These are phyloP conservation scores for Flueggea neowawraea DNA, from an alignment of 441 rosid species.

Conservation along the genomic window DNA sequence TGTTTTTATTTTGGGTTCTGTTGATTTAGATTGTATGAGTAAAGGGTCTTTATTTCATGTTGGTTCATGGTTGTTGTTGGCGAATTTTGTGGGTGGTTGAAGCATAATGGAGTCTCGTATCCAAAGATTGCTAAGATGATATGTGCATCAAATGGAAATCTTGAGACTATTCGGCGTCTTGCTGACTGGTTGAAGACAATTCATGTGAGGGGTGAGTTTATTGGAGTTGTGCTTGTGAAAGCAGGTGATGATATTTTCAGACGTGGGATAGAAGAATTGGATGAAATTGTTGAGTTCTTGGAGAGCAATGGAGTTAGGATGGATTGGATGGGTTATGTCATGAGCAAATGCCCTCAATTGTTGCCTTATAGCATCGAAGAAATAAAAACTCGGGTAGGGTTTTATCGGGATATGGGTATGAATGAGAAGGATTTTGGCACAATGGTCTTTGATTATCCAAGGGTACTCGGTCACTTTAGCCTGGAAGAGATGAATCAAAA, in stretches of 20 bases:
- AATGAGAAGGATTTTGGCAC: conserved; percentile 80
- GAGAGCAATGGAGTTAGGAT: conserved; percentile 76
- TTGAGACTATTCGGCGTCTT: conserved; percentile 50
- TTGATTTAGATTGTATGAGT: no score
- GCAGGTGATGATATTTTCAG: conserved; percentile 63
- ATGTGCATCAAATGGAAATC: conserved; percentile 62
- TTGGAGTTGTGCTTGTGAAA: conserved; percentile 61
- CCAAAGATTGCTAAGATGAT: conserved; percentile 74
- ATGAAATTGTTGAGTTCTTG: conserved; percentile 62
- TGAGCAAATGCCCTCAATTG: conserved; percentile 70
- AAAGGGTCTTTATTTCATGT: no score
- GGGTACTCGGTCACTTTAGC: conserved; percentile 58
- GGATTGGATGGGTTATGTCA: conserved; percentile 88
- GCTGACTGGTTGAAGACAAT: conserved; percentile 72
- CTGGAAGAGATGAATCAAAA: conserved; percentile 79
- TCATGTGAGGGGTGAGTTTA: conserved; percentile 75
- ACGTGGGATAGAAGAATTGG: conserved; percentile 45
- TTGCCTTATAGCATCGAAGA: conserved; percentile 63
- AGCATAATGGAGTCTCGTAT: conserved; percentile 70
- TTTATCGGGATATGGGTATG: conserved; percentile 80
- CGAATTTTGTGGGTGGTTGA: conserved; percentile 72
- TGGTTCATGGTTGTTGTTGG: conserved; percentile 8
- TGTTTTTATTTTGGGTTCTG: no score
- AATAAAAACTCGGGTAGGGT: conserved; percentile 54
- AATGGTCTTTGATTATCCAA: conserved; percentile 85